Evolutionary conservation across 306 rosid genomes (phyloP), one percentile per base, ranked within the genome.

Genomic region (Vachellia pachyceras): DNA sequence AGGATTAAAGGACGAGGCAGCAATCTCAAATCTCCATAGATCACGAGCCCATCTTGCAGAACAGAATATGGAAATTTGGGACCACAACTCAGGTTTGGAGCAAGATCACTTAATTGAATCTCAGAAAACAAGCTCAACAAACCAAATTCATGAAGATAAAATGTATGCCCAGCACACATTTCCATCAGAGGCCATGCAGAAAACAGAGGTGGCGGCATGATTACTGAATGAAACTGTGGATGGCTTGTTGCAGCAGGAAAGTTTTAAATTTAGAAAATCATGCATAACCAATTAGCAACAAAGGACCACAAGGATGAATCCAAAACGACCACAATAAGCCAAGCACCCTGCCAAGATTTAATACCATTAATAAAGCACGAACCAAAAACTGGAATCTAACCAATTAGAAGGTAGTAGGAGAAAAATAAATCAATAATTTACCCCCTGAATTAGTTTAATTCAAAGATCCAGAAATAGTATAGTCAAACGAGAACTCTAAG

Each of bases 281-380:
- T 76, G 90, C 90, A 86, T 87, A 90, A 60, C 94, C 91, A 90
- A 79, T 40, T 89, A 92, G 94, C 90, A 91, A 91, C 88, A 91
- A 89, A 89, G 90, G 86, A 90, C 90, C 87, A 92, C 94, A 90
- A 89, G 79, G 90, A 88, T 77, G 95, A 79, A 89, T 85, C 95
- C 92, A 90, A 88, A 87, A 93, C 77, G 93, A 90, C 84, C 98
- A 91, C 84, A 92, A 75, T 82, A 85, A 87, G 91, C 93, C 88
- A 89, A 82, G 84, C 81, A 84, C 89, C 98, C 99, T 96, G 98
- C 97, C 97, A 96, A 89, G 92, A 96, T 92, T 91, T 89, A 86
- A 89, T 73, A 73, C 78, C 69, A 93, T 93, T 85, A 96, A 88
- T 92, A 84, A 69, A 86, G 85, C 89, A 77, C 88, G 76, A 68